Evolutionary conservation across 2,329 filamentous ascomycete genomes (phyloP), one percentile per base, ranked within the genome.

Genomic region (Scopulariopsis brevicaulis): DNA sequence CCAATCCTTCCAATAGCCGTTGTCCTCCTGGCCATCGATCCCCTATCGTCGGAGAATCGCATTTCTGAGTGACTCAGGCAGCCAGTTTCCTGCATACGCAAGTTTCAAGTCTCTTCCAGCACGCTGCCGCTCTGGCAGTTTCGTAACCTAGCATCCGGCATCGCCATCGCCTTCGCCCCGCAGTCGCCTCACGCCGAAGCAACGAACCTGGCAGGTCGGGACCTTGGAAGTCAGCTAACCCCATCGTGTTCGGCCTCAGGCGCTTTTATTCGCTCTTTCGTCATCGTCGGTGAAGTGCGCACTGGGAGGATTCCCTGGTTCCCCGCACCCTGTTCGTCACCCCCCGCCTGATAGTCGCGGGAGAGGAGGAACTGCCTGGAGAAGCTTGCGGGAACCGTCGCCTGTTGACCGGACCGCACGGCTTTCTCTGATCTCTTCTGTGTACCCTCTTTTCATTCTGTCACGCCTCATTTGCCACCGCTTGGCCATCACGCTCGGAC

Each of bases 31-130:
- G 11, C 20, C 22, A 14, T 53, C 24, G n/a, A 12, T 25, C 43
- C 18, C 7, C 4, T 48, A 12, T 50, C n/a, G 46, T 50, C 46
- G 46, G 46, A 50, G 46, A 50, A 50, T 22, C 11, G 20, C 6
- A 24, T 22, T 50, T 22, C 14, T 48, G 40, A 54, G 57, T 58
- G 57, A 58, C 52, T 58, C 56, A 58, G 51, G 56, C 56, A 54
- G 56, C 50, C 48, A 34, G 15, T 7, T 53, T 50, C 24, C 46
- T 24, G 20, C 46, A 22, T 50, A 24, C 20, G 46, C 46, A 50
- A 22, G 20, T 50, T 11, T 50, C 46, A n/a, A 22, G 20, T 20
- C 11, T 14, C 43, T 8, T 11, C 43, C 46, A 50, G n/a, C 43
- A 12, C n/a, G 46, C 46, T 22, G 46, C 46, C 5, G 20, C 46